phyloP scores from a whole-genome alignment of 257 asterid genomes.

The Handroanthus guayacan region DNA sequence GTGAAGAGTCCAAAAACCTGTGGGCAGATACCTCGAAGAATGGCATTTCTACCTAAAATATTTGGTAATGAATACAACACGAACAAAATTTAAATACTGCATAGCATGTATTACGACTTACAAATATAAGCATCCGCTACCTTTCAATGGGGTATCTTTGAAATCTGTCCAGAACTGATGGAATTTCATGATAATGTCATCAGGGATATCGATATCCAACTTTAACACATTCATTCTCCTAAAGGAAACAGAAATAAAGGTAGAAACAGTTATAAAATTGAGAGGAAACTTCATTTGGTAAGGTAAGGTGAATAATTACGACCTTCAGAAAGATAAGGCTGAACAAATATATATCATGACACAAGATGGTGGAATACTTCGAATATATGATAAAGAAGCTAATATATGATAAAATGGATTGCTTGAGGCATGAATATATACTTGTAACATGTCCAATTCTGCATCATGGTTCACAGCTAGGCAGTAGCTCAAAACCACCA shows the following conservation, averaged over 20 bases:
- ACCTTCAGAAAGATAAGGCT: neutral
- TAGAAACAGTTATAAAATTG: slow-evolving; percentile 16
- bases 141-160: slow-evolving; percentile 77
- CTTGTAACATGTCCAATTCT: neutral
- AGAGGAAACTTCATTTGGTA: slow-evolving; percentile 15
- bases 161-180: slow-evolving; percentile 86
- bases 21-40: slow-evolving; percentile 90
- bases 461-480: slow-evolving; percentile 6
- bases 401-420: neutral
- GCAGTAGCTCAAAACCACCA: too few species aligned
- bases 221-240: slow-evolving; percentile 90
- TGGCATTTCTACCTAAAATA: slow-evolving; percentile 84
- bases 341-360: neutral
- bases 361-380: neutral
- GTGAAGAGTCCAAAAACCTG: slow-evolving; percentile 98
- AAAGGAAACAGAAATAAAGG: slow-evolving; percentile 23
- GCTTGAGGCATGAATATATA: neutral
- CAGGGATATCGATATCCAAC: slow-evolving; percentile 81
- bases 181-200: slow-evolving; percentile 66
- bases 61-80: slow-evolving; percentile 26
- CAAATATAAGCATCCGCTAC: slow-evolving; percentile 43
- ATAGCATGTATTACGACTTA: slow-evolving; percentile 1
- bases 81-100: slow-evolving; percentile 16
- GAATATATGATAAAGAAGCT: too few species aligned
- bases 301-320: slow-evolving; percentile 17